These are phyloP conservation scores for Rubia occidens DNA, from an alignment of 305 asterid species.

Conservation along the genomic window DNA sequence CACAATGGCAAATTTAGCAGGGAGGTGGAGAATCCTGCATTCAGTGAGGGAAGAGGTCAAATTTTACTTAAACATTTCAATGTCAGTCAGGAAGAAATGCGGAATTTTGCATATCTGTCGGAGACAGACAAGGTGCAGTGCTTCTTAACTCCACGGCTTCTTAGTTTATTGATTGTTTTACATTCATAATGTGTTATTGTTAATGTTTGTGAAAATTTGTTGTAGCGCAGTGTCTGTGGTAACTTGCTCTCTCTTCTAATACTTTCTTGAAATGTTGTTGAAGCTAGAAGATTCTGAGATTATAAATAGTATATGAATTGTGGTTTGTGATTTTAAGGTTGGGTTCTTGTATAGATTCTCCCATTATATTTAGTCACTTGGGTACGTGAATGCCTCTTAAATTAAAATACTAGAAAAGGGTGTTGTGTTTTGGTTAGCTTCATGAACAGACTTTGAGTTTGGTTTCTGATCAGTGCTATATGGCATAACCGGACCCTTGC, in stretches of 20 bases:
- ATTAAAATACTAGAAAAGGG: background rate
- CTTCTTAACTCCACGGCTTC: background rate
- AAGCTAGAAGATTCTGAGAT: background rate
- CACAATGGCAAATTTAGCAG: conserved; percentile 24
- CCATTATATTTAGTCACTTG: background rate
- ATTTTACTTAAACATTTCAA: conserved; percentile 35
- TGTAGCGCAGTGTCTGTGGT: background rate
- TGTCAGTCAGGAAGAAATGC: conserved; percentile 43
- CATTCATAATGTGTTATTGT: background rate
- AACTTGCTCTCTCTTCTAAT: background rate
- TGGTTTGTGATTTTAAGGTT: background rate
- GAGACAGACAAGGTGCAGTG: conserved; percentile 29
- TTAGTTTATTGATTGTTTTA: conserved; percentile 10
- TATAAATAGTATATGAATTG: background rate
- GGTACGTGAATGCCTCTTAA: background rate
- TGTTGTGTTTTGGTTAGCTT: background rate
- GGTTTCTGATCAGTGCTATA: background rate
- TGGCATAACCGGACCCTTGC: background rate
- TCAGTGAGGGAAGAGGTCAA: conserved; percentile 27
- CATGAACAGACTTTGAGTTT: background rate
- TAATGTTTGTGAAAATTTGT: background rate
- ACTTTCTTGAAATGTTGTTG: conserved; percentile 1
- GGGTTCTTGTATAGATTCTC: background rate
- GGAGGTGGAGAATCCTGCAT: conserved; percentile 20
- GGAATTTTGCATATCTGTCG: conserved; percentile 29